Conservation (phyloP, 768 basidiomycete genomes). For the Boletus vinaceobasis region DNA sequence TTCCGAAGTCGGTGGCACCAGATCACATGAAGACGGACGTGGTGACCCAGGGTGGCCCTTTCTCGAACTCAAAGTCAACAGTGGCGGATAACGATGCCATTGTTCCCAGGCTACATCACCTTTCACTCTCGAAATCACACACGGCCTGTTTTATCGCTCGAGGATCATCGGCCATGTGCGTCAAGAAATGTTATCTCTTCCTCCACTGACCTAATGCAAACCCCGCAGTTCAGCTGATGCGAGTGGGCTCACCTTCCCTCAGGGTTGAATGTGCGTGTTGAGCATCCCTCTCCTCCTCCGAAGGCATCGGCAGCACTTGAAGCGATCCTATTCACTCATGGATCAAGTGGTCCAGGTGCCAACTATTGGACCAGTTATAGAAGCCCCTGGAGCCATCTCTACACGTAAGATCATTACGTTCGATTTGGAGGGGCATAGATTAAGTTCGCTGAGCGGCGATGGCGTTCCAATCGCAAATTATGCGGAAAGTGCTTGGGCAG, state of each 20-base stretch:
- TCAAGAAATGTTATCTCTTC: not conserved
- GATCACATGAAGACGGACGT: not conserved
- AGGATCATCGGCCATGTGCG: not conserved
- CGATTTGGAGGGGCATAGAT: conserved; percentile 3
- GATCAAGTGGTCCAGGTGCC: conserved; percentile 1
- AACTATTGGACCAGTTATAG: conserved; percentile 8
- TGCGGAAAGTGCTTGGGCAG: conserved; percentile 9
- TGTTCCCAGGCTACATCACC: not conserved
- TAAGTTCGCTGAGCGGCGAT: conserved; percentile 14
- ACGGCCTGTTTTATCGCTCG: not conserved
- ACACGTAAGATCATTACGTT: conserved; percentile 18
- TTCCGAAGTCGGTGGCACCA: not conserved
- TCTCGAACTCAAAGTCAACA: not conserved
- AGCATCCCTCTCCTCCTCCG: not conserved
- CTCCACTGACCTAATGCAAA: not conserved
- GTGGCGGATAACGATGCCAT: not conserved
- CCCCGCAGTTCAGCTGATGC: conserved; percentile 2
- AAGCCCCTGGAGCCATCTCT: conserved; percentile 3
- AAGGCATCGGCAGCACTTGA: not conserved
- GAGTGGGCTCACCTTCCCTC: conserved; percentile 5
- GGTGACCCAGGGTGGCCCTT: not conserved
- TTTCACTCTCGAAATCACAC: not conserved
- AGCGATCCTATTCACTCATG: conserved; percentile 7
- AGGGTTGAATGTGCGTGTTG: conserved; percentile 1
- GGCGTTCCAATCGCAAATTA: conserved; percentile 9